phyloP scores from a whole-genome alignment of 2,329 filamentous ascomycete species.

The Tolypocladium ovalisporum region DNA sequence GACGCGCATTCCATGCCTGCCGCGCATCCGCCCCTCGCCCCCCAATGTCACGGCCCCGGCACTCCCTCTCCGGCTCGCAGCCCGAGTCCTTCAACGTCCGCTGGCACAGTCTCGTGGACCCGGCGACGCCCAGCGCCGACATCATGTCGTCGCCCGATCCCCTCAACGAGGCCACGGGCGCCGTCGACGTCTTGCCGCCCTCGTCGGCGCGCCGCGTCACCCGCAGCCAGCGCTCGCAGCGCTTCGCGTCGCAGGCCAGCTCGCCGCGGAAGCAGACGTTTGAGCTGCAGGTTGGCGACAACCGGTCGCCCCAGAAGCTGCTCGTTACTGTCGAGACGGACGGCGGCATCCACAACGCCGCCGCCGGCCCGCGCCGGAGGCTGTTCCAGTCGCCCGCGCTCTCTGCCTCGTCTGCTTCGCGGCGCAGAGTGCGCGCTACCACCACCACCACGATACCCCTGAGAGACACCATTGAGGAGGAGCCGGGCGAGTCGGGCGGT shows the following conservation, averaged over 20 bases:
- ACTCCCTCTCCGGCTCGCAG: conserved; percentile 8
- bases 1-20: not conserved
- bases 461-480: conserved; percentile 26
- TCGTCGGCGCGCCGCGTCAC: conserved; percentile 30
- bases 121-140: conserved; percentile 27
- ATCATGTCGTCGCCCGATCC: conserved; percentile 41
- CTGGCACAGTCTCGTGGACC: conserved; percentile 24
- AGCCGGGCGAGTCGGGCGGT: conserved; percentile 16
- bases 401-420: conserved; percentile 19
- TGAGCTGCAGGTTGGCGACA: conserved; percentile 43
- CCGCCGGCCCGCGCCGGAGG: conserved; percentile 23
- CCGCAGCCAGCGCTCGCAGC: conserved; percentile 29
- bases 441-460: conserved; percentile 43
- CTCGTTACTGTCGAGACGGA: conserved; percentile 40
- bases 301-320: conserved; percentile 37
- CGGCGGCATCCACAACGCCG: conserved; percentile 18
- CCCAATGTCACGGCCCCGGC: conserved; percentile 19
- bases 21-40: not conserved
- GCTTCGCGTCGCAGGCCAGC: conserved; percentile 23
- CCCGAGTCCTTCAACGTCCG: conserved; percentile 19
- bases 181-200: conserved; percentile 20
- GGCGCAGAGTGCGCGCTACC: conserved; percentile 26
- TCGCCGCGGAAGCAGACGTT: conserved; percentile 48
- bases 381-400: conserved; percentile 33
- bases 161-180: conserved; percentile 29